Evolutionary conservation across 108 stramenopile genomes (phyloP).

Genomic region (Aurantiochytrium sp.): DNA sequence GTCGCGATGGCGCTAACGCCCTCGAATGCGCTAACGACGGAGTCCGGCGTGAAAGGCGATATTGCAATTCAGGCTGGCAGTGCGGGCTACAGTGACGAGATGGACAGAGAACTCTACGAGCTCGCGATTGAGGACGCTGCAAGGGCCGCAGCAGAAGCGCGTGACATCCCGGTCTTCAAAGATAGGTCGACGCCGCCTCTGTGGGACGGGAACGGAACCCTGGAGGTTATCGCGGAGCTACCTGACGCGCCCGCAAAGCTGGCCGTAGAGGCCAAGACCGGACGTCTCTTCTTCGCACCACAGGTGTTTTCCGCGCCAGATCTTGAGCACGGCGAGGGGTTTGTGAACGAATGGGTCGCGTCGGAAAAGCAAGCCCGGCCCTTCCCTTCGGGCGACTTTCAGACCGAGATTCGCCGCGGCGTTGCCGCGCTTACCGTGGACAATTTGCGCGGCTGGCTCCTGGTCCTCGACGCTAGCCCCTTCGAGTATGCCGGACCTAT

Average conservation of each 20-base stretch:
- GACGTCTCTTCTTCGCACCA: background rate
- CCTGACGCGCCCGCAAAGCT: background rate
- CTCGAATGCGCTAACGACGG: no score
- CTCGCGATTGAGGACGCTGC: no score
- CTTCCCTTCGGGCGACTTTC: background rate
- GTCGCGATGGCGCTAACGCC: no score
- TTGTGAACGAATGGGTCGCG: background rate
- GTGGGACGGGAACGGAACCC: background rate
- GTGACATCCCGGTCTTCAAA: background rate
- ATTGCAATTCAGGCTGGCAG: no score
- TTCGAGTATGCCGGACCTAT: background rate
- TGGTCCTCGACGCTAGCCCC: background rate
- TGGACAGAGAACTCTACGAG: no score
- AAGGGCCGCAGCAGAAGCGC: background rate
- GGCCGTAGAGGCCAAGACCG: background rate
- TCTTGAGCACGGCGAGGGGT: background rate
- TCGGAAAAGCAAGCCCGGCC: background rate
- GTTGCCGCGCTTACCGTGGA: background rate
- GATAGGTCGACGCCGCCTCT: background rate
- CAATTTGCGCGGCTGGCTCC: background rate
- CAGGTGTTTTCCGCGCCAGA: background rate
- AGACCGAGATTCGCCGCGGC: background rate
- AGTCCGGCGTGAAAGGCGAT: no score
- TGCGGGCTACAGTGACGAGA: no score
- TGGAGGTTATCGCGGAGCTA: background rate